Evolutionary conservation across 495 filamentous ascomycete species (phyloP).

Genomic region (Xylaria acuta): DNA sequence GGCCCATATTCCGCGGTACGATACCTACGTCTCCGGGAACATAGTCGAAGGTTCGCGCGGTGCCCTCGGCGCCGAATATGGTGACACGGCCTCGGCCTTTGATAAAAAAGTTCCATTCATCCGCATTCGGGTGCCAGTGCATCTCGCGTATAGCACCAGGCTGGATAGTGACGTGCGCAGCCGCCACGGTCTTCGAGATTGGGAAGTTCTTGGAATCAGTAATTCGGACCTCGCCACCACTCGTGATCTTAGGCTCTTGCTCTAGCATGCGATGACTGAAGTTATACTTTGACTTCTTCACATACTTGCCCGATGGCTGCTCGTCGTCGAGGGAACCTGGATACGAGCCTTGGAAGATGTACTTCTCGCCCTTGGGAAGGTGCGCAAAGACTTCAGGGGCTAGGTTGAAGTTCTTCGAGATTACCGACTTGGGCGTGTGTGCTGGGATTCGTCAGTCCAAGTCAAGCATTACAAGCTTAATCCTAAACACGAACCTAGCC

Average conservation of each 20-base stretch:
- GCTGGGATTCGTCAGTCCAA: conserved; percentile 41
- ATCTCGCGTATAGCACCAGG: conserved; percentile 66
- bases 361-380: conserved; percentile 65
- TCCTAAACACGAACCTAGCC: conserved; percentile 56
- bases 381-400: conserved; percentile 63
- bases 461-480: conserved; percentile 8
- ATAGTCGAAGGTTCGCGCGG: conserved; percentile 56
- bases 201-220: conserved; percentile 71
- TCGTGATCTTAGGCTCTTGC: conserved; percentile 58
- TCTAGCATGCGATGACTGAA: conserved; percentile 69
- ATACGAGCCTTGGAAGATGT: conserved; percentile 70
- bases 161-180: conserved; percentile 64
- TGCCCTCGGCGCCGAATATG: conserved; percentile 56
- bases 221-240: conserved; percentile 66
- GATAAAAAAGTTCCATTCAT: conserved; percentile 65
- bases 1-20: conserved; percentile 65
- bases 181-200: conserved; percentile 68
- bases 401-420: conserved; percentile 70
- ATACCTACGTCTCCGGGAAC: conserved; percentile 64
- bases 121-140: conserved; percentile 65
- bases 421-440: conserved; percentile 67
- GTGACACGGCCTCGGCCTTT: conserved; percentile 58
- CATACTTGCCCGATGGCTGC: conserved; percentile 50
- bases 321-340: conserved; percentile 56
- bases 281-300: conserved; percentile 64